Percentiles rank a stretch among this genome's conserved stretches.
phyloP scores from a whole-genome alignment of 495 filamentous ascomycete genomes.

The Podospora pseudocomata region DNA sequence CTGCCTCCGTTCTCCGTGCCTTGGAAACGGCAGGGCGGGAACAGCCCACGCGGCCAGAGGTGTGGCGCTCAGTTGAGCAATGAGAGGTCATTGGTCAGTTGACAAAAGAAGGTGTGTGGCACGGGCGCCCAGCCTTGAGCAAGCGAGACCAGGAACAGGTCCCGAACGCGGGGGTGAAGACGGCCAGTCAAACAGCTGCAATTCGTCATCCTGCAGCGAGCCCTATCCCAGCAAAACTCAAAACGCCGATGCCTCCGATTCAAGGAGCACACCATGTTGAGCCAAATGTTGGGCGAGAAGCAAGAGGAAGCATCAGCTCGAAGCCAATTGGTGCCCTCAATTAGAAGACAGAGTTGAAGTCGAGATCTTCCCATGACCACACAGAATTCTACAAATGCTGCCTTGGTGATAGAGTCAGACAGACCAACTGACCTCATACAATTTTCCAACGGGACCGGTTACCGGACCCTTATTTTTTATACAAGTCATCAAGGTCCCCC shows the following conservation, averaged over 20 bases:
- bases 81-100: background rate
- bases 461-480: background rate
- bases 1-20: background rate
- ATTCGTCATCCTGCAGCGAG: slow-evolving; percentile 16
- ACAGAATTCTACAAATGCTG: background rate
- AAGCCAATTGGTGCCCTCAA: background rate
- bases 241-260: slow-evolving; percentile 2
- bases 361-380: background rate
- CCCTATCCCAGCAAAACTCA: background rate
- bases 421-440: too few species aligned
- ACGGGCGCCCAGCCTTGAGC: slow-evolving; percentile 3
- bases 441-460: background rate
- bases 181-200: slow-evolving; percentile 9
- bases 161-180: slow-evolving; percentile 5
- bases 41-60: background rate
- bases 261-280: slow-evolving; percentile 12
- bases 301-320: background rate
- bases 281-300: background rate
- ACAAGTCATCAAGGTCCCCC: slow-evolving; percentile 2
- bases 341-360: background rate
- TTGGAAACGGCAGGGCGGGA: slow-evolving; percentile 10
- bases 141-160: background rate
- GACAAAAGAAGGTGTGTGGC: slow-evolving; percentile 3
- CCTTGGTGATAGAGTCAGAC: background rate
- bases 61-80: background rate